These are phyloP conservation scores for Venturia asperata DNA, from an alignment of 2,329 filamentous ascomycete genomes.

Conservation along the genomic window DNA sequence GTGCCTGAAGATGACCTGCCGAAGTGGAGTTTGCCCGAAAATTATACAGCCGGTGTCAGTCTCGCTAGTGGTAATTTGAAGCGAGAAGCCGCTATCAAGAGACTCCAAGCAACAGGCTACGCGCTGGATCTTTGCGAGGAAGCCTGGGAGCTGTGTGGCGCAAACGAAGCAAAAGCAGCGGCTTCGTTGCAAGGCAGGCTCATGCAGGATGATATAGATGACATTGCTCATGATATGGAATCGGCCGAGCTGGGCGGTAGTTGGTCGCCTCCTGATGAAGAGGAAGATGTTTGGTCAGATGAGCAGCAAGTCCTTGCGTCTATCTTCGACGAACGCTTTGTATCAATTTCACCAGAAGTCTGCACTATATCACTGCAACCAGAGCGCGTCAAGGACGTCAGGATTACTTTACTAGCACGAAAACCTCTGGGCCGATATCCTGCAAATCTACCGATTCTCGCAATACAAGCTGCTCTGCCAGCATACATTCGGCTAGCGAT, in stretches of 20 bases:
- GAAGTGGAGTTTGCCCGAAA: constrained; percentile 82
- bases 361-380: constrained; percentile 46
- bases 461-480: constrained; percentile 62
- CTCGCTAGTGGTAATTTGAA: constrained; percentile 76
- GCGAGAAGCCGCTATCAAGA: constrained; percentile 73
- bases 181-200: constrained; percentile 70
- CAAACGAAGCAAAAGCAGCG: constrained; percentile 70
- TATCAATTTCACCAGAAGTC: constrained; percentile 50
- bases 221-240: constrained; percentile 23
- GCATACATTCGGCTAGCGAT: constrained; percentile 91
- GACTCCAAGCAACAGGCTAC: constrained; percentile 77
- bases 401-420: constrained; percentile 56
- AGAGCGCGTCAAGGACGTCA: constrained; percentile 16
- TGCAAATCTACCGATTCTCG: constrained; percentile 57
- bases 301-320: constrained; percentile 78
- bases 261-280: constrained; percentile 26
- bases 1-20: constrained; percentile 97
- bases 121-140: constrained; percentile 75
- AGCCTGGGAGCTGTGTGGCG: constrained; percentile 60
- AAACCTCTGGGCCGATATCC: constrained; percentile 67
- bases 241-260: constrained; percentile 33
- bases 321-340: constrained; percentile 71
- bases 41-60: constrained; percentile 82
- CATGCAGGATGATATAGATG: constrained; percentile 35
- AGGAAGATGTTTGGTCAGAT: constrained; percentile 65